Percentiles rank a stretch among this genome's conserved stretches.
Evolutionary conservation across 2,329 filamentous ascomycete genomes (phyloP).

Genomic region (Metarhizium sp.): DNA sequence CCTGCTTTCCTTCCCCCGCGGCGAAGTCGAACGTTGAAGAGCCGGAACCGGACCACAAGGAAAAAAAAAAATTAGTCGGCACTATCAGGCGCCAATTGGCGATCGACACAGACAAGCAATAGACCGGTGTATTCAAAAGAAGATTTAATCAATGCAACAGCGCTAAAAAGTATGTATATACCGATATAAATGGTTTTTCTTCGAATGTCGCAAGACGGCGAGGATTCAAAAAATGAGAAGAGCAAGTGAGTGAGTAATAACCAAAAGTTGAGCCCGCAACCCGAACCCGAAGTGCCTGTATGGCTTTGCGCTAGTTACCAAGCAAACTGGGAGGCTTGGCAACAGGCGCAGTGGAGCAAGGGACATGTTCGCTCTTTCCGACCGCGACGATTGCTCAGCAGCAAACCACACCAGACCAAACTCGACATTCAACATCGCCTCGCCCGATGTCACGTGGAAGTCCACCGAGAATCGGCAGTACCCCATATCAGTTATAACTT

Average conservation of each 20-base stretch:
- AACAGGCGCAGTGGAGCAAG: not conserved
- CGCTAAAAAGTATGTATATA: not conserved
- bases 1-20: not conserved
- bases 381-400: not conserved
- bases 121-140: not conserved
- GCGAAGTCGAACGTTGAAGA: not conserved
- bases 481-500: too few relatives aligned
- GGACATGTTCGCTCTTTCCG: not conserved
- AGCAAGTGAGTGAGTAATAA: constrained; percentile 4
- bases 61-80: not conserved
- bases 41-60: constrained; percentile 1
- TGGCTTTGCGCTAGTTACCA: not conserved
- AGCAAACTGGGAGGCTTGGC: not conserved
- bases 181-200: not conserved
- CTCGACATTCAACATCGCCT: not conserved
- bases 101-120: not conserved
- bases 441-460: not conserved
- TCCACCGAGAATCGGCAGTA: too few relatives aligned
- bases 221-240: not conserved
- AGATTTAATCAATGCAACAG: not conserved
- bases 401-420: too few relatives aligned
- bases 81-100: not conserved
- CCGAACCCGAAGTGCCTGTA: not conserved
- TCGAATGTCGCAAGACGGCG: not conserved
- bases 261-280: not conserved